Conservation (phyloP, 192 early-diverging fungal genomes). For the Thoreauomyces humboldtii region DNA sequence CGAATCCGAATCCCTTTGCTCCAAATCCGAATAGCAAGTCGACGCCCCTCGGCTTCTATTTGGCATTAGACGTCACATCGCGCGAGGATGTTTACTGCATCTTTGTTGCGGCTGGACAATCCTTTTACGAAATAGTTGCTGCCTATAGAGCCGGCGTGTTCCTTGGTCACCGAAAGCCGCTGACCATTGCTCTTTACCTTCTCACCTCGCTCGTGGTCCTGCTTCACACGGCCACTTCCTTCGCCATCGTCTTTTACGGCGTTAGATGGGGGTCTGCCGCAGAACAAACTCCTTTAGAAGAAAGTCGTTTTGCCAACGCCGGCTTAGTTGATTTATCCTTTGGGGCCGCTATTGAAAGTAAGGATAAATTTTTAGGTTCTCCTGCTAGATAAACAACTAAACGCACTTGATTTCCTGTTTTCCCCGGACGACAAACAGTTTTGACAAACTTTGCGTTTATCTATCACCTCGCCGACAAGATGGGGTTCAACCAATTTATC, state of each 20-base stretch:
- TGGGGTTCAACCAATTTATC: background rate
- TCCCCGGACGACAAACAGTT: too few species aligned
- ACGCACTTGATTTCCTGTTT: too few species aligned
- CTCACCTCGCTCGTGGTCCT: too few species aligned
- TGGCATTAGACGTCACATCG: too few species aligned
- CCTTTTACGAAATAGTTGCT: background rate
- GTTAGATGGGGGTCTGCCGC: too few species aligned
- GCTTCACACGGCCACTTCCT: too few species aligned
- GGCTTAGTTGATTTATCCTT: background rate
- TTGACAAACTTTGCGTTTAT: background rate
- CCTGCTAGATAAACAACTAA: too few species aligned
- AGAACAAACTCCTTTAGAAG: background rate
- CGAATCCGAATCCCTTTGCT: background rate
- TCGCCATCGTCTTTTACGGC: too few species aligned
- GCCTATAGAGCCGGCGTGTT: background rate
- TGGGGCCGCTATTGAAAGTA: too few species aligned
- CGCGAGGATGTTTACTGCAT: background rate
- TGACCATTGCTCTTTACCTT: background rate
- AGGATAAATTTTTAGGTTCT: too few species aligned
- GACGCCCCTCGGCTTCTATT: too few species aligned
- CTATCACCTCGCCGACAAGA: background rate
- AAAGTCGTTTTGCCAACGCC: background rate
- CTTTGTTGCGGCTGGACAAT: background rate
- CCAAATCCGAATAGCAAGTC: background rate
- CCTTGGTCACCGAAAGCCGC: background rate